Conservation (phyloP, 129 eudicot genomes). For the Chrysanthemum makinoi region DNA sequence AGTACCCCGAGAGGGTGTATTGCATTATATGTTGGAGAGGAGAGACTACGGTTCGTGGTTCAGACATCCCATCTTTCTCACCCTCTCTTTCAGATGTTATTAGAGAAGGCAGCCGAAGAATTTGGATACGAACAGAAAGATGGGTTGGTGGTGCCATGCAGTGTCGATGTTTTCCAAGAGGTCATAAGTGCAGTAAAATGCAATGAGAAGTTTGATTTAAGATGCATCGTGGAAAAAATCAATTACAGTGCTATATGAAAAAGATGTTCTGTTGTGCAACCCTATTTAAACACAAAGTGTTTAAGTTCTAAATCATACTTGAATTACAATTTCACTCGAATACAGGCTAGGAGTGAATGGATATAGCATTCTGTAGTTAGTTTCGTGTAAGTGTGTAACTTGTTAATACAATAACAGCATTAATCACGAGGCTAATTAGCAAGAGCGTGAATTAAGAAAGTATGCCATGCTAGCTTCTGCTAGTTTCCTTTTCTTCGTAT, state of each 20-base stretch:
- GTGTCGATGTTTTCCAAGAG: slow-evolving; percentile 63
- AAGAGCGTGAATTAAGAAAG: too few relatives aligned
- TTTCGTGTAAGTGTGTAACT: not conserved
- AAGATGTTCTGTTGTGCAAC: slow-evolving; percentile 22
- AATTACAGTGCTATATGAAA: slow-evolving; percentile 15
- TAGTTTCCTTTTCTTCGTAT: too few relatives aligned
- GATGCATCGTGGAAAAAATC: slow-evolving; percentile 57
- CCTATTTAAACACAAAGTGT: slow-evolving; percentile 14
- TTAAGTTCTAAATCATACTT: not conserved
- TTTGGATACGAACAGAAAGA: slow-evolving; percentile 54
- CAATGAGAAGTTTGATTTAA: slow-evolving; percentile 65
- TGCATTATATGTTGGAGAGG: slow-evolving; percentile 82
- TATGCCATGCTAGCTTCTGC: too few relatives aligned
- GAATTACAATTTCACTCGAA: slow-evolving; percentile 11
- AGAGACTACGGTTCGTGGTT: slow-evolving; percentile 61
- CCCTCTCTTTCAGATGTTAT: slow-evolving; percentile 80
- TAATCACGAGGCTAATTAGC: not conserved
- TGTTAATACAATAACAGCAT: not conserved
- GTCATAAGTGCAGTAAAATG: slow-evolving; percentile 68
- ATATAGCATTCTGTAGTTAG: not conserved
- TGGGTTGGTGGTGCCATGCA: slow-evolving; percentile 71
- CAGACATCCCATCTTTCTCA: slow-evolving; percentile 73
- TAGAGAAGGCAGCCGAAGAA: slow-evolving; percentile 77
- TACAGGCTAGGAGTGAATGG: slow-evolving; percentile 3
- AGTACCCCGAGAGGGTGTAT: slow-evolving; percentile 67